Evolutionary conservation across 2,329 filamentous ascomycete species (phyloP), one percentile per base, ranked within the genome.

Genomic region (Curvularia verruculosa): DNA sequence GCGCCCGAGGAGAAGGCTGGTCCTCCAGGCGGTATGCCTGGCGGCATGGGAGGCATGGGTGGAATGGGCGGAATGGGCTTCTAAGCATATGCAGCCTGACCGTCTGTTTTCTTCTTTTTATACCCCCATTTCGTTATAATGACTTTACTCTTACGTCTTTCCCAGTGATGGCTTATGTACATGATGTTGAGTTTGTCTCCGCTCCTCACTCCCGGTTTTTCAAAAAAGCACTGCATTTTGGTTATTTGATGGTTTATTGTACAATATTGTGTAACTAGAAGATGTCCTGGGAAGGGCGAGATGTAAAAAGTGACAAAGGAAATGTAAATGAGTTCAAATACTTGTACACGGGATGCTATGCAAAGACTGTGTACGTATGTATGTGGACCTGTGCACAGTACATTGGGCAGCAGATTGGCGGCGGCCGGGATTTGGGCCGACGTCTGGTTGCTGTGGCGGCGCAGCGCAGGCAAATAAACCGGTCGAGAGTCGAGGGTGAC

Each of bases 1-100:
- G 95, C 94, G 52, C 86, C 91, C 52, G 94, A 98, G 79, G 93
- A 97, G 79, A 97, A 97, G 89, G 85, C 75, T 45, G 61, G 61
- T 34, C 59, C 63, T 49, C 71, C 82, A 84, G 59, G 84, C 49
- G 85, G 86, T 63, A 89, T 88, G 83, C 48, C 49, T 41, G 83
- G 82, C 37, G 83, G 83, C 57, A 84, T 84, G 81, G 55, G 55
- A 23, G 86, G 86, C 46, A 71, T 65, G 65, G 65, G 61, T 49
- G 66, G 66, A 36, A 72, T 73, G 70, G 87, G 85, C 61, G 86
- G 86, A 66, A 91, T 91, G 88, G 70, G 71, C 48, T 85, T 85
- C 80, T 85, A 84, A 82, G 69, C 52, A 58, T 34, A 5, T 44
- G 59, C 58, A 61, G 50, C 48, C 50, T 45, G 41, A 63, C 57